Conservation (phyloP, 2,329 filamentous ascomycete species). For the Triangularia verruculosa region DNA sequence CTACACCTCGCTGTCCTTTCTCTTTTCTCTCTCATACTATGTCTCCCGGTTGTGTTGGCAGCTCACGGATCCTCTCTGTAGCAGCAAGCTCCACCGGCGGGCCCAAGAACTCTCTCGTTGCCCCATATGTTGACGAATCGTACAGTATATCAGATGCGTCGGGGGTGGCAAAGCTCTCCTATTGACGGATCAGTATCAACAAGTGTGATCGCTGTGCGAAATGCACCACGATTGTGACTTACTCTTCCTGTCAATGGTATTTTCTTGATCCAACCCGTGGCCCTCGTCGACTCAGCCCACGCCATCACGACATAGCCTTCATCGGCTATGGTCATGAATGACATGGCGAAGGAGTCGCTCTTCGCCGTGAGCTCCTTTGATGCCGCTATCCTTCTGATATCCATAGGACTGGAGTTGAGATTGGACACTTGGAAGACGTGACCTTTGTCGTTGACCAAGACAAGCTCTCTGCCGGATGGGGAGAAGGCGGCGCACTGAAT, state of each 20-base stretch:
- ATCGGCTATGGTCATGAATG: constrained; percentile 37
- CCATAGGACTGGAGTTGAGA: constrained; percentile 38
- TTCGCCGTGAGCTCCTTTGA: constrained; percentile 39
- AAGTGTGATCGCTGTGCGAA: neutral
- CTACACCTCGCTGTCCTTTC: too few relatives aligned
- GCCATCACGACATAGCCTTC: constrained; percentile 39
- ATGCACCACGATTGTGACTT: neutral
- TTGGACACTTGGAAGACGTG: constrained; percentile 38
- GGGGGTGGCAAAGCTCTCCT: constrained; percentile 8
- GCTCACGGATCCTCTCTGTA: constrained; percentile 7
- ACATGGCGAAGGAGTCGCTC: constrained; percentile 38
- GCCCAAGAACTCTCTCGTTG: neutral
- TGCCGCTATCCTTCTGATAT: constrained; percentile 36
- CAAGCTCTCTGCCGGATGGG: constrained; percentile 37
- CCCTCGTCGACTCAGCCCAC: constrained; percentile 38
- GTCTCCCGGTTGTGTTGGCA: neutral
- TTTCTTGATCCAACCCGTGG: constrained; percentile 33
- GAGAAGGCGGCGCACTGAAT: constrained; percentile 41
- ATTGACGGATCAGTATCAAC: neutral
- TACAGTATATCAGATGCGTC: constrained; percentile 12
- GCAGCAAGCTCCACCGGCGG: constrained; percentile 13
- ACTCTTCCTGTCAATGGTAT: constrained; percentile 24
- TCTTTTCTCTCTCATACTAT: too few relatives aligned
- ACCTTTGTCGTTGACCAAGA: constrained; percentile 41
- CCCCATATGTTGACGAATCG: constrained; percentile 2